Evolutionary conservation across 306 rosid species (phyloP).

Genomic region (Begonia loranthoides): DNA sequence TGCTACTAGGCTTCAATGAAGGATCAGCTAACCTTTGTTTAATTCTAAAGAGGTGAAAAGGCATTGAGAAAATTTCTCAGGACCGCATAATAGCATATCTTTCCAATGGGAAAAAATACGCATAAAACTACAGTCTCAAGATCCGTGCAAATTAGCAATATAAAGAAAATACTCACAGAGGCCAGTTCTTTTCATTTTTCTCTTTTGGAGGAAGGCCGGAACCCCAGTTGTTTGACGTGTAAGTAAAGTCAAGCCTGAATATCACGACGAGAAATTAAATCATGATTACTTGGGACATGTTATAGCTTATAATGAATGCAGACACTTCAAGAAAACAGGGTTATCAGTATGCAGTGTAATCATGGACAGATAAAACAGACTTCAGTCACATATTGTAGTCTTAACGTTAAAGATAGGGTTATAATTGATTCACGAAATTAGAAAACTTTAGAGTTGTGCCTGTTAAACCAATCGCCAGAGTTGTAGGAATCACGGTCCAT

Average conservation of each 20-base stretch:
- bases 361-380: too few species aligned
- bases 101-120: not conserved
- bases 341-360: too few species aligned
- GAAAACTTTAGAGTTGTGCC: constrained; percentile 26
- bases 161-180: constrained; percentile 45
- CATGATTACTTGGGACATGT: not conserved
- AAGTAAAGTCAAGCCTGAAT: constrained; percentile 76
- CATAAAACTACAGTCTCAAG: not conserved
- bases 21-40: constrained; percentile 83
- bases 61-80: constrained; percentile 7
- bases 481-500: constrained; percentile 95
- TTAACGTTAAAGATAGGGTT: not conserved
- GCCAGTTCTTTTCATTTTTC: constrained; percentile 80
- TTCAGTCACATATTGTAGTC: too few species aligned
- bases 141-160: constrained; percentile 1
- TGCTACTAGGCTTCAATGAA: constrained; percentile 63
- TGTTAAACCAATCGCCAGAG: constrained; percentile 97
- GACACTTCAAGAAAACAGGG: too few species aligned
- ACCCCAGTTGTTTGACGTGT: constrained; percentile 81
- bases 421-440: not conserved
- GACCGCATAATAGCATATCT: not conserved
- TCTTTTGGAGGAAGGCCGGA: constrained; percentile 83
- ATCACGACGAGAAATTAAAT: constrained; percentile 4
- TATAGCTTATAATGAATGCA: constrained; percentile 4
- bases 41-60: constrained; percentile 37